phyloP scores from a whole-genome alignment of 371 early-diverging fungal species.

The Mucor piriformis region DNA sequence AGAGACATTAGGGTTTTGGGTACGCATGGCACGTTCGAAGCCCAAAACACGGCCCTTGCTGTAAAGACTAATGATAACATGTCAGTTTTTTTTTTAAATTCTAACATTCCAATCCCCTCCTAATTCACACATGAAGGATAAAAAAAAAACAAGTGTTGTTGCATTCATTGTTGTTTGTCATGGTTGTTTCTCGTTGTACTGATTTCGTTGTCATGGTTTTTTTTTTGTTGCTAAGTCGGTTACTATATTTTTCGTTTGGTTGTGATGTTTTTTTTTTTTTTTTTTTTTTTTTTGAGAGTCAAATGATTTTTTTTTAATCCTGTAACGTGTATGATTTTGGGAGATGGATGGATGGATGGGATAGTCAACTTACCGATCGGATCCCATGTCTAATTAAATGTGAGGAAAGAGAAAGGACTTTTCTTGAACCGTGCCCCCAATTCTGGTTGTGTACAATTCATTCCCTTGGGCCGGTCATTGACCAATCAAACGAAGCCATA shows the following conservation, averaged over 20 bases:
- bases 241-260: background rate
- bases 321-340: background rate
- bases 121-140: too few species aligned
- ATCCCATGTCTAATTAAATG: slow-evolving; percentile 34
- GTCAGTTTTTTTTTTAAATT: background rate
- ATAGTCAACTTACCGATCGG: slow-evolving; percentile 29
- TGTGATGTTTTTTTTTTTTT: too few species aligned
- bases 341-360: slow-evolving; percentile 22
- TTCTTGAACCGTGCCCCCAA: background rate
- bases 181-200: too few species aligned
- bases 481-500: too few species aligned
- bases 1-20: slow-evolving; percentile 85
- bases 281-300: background rate
- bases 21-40: slow-evolving; percentile 89
- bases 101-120: background rate
- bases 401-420: slow-evolving; percentile 30
- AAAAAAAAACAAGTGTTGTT: too few species aligned
- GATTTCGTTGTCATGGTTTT: too few species aligned
- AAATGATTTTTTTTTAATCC: background rate
- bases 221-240: too few species aligned
- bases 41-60: slow-evolving; percentile 94
- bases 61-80: slow-evolving; percentile 76
- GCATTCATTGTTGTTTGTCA: too few species aligned
- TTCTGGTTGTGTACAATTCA: background rate
- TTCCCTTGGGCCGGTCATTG: background rate